Percentiles rank a stretch among this genome's conserved stretches.
phyloP scores from a whole-genome alignment of 176 grass and related monocot genomes.

The Tillandsia fasciculata region DNA sequence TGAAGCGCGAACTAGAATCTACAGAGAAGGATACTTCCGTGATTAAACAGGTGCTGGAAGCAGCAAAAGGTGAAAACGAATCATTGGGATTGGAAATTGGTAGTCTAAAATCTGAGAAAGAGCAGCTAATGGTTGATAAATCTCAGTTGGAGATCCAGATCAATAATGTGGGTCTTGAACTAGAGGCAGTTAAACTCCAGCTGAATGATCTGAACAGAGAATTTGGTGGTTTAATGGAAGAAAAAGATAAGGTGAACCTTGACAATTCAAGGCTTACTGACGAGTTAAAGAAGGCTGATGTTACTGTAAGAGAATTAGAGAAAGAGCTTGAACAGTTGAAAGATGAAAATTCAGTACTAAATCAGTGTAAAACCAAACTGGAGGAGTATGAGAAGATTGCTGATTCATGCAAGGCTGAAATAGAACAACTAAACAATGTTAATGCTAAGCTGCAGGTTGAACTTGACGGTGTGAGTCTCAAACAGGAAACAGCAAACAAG shows the following conservation, averaged over 20 bases:
- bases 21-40: constrained; percentile 29
- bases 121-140: constrained; percentile 16
- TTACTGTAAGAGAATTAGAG: constrained; percentile 31
- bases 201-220: constrained; percentile 27
- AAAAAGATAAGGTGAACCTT: constrained; percentile 26
- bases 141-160: neutral
- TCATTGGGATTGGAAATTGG: constrained; percentile 23
- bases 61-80: constrained; percentile 44
- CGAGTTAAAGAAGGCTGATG: constrained; percentile 4
- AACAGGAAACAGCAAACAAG: neutral
- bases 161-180: neutral
- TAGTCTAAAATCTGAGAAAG: constrained; percentile 30
- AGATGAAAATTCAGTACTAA: constrained; percentile 23
- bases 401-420: constrained; percentile 2
- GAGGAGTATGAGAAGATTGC: constrained; percentile 6
- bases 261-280: constrained; percentile 27
- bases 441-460: constrained; percentile 7
- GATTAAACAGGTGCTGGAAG: constrained; percentile 25
- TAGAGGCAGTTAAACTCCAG: neutral
- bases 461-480: neutral
- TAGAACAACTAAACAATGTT: neutral
- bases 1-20: constrained; percentile 35
- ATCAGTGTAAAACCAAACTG: neutral
- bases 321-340: constrained; percentile 30
- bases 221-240: constrained; percentile 21